These are phyloP conservation scores for Cydonia oblonga DNA, from an alignment of 331 rosid species.

Conservation along the genomic window DNA sequence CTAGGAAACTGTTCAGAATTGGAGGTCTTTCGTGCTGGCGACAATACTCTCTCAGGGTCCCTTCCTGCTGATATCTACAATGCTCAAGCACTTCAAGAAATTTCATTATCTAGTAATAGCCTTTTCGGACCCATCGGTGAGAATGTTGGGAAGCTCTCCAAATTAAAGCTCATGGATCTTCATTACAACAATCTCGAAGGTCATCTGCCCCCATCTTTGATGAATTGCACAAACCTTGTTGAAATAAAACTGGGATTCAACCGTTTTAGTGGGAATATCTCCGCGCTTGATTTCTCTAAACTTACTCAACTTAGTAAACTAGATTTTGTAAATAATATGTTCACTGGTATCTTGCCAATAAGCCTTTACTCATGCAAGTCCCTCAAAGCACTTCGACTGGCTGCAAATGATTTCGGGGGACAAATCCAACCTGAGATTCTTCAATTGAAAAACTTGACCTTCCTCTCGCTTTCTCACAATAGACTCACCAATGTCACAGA, in stretches of 20 bases:
- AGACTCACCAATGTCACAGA: neutral
- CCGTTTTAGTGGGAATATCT: neutral
- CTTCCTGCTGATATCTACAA: neutral
- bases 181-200: neutral
- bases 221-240: neutral
- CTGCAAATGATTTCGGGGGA: neutral
- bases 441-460: neutral
- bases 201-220: neutral
- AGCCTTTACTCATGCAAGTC: neutral
- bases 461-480: neutral
- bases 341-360: neutral
- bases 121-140: neutral
- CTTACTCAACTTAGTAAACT: neutral
- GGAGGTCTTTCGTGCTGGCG: neutral
- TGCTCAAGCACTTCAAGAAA: neutral
- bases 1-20: neutral
- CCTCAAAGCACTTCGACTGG: neutral
- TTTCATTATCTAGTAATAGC: neutral
- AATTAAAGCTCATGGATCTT: neutral
- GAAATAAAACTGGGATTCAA: neutral
- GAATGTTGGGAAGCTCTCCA: neutral
- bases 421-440: neutral
- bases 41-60: neutral
- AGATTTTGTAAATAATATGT: neutral
- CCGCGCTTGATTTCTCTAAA: neutral